Evolutionary conservation across 2,329 filamentous ascomycete species (phyloP).

Genomic region (Colletotrichum sp.): DNA sequence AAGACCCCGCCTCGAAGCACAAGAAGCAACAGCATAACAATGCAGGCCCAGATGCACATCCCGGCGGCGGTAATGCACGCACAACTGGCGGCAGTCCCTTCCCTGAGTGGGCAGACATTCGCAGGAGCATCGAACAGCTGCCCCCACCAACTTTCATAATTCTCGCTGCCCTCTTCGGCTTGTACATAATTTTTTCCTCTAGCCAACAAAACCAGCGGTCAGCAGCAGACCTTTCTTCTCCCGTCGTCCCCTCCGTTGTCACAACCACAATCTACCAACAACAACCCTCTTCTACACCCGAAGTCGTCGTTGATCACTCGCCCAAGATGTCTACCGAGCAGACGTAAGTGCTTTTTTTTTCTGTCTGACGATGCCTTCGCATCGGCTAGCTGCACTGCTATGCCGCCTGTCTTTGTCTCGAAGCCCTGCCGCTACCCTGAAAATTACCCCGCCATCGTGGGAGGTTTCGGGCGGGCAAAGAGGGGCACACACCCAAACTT

Average conservation of each 20-base stretch:
- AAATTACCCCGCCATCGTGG: constrained; percentile 36
- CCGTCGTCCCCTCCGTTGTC: constrained; percentile 13
- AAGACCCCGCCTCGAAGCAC: constrained; percentile 36
- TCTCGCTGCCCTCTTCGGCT: constrained; percentile 40
- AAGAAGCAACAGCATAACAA: constrained; percentile 23
- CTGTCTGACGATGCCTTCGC: constrained; percentile 19
- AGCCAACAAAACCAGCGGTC: constrained; percentile 24
- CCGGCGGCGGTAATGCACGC: not conserved
- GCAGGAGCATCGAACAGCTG: constrained; percentile 41
- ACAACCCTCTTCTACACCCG: constrained; percentile 22
- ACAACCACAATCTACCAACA: constrained; percentile 24
- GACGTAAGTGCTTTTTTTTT: constrained; percentile 68
- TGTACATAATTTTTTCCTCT: constrained; percentile 40
- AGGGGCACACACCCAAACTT: constrained; percentile 9
- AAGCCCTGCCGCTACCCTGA: not conserved
- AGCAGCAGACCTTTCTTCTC: constrained; percentile 29
- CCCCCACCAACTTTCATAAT: constrained; percentile 49
- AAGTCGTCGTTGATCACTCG: constrained; percentile 27
- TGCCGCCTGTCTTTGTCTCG: not conserved
- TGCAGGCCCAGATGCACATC: not conserved
- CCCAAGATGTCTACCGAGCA: constrained; percentile 79
- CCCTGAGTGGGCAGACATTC: constrained; percentile 12
- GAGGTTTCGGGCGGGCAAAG: constrained; percentile 14
- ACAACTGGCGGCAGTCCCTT: not conserved
- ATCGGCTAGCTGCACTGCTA: not conserved